Base-by-base conservation (phyloP, 805 yeast genomes). In the Clavispora vitiphila region DNA sequence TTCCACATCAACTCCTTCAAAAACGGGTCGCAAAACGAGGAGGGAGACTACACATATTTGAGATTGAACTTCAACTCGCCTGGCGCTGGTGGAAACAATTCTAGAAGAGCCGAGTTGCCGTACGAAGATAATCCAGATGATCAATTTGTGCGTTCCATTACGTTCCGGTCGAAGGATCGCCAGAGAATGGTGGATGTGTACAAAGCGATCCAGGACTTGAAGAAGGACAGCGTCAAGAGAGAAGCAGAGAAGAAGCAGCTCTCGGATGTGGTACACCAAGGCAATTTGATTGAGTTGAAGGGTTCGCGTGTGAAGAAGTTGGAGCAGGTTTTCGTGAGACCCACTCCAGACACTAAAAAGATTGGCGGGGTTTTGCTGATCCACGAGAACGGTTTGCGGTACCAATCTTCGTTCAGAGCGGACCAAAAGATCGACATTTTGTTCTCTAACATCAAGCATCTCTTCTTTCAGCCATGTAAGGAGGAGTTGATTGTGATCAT, bases 341-440 rank as follows among this genome's bases (percentile, higher is more conserved):
- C 99, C 30, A 87, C 90, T 37, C 97, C 97, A 1, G 99, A 91
- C 61, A 85, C 96, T n/a, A 91, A 91, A 61, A 86, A 96, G 64
- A 81, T 84, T 22, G 91, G 97, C 11, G 97, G 98, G 25, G 78
- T 82, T 15, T 77, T 91, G 42, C 86, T 87, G 48, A 87, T 91
- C 47, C 99, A 91, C 64, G 95, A 88, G 61, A 93, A 91, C 63
- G 99, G 99, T 78, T 77, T 93, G 49, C 77, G 98, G 54, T 93
- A 90, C 63, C 95, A 87, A 60, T 83, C 95, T 1, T 83, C 93
- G 11, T 74, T 87, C 49, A 79, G 90, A 57, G 72, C 81, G 14
- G 98, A 91, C 56, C 95, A 88, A 53, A 78, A 78, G 57, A 84
- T 93, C 48, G 98, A 93, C 65, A 77, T 93, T 22, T 67, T 91